A percentile compares a stretch with the other conserved stretches of the same genome.
These are phyloP conservation scores for Ophiostoma australiae DNA, from an alignment of 2,329 filamentous ascomycete genomes.

Conservation along the genomic window DNA sequence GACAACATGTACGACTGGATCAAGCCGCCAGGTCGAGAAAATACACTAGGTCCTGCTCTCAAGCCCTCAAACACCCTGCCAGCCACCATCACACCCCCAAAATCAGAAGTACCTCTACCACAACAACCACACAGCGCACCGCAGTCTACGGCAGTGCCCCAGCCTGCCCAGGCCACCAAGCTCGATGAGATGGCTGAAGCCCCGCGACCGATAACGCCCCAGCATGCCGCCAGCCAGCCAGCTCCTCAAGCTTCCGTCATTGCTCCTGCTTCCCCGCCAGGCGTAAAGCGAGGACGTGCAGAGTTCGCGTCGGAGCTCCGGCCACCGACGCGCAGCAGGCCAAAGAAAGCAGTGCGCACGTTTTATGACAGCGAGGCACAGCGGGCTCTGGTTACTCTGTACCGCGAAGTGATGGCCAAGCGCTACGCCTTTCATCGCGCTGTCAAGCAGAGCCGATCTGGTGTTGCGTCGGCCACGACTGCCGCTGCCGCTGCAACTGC, in stretches of 20 bases:
- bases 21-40: conserved; percentile 62
- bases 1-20: conserved; percentile 99
- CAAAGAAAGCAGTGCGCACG: conserved; percentile 15
- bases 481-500: conserved; percentile 17
- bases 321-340: conserved; percentile 22
- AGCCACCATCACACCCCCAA: neutral
- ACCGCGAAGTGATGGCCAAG: conserved; percentile 25
- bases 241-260: neutral
- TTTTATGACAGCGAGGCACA: conserved; percentile 26
- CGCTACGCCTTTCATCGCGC: conserved; percentile 27
- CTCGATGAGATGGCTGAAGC: neutral
- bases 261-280: conserved; percentile 22
- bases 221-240: neutral
- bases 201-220: neutral
- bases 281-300: conserved; percentile 24
- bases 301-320: conserved; percentile 26
- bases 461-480: neutral
- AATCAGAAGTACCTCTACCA: neutral
- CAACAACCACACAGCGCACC: neutral
- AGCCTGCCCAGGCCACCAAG: neutral
- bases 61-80: neutral
- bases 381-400: conserved; percentile 12
- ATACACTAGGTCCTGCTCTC: neutral
- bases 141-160: neutral
- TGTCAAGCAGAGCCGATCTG: conserved; percentile 16